Evolutionary conservation across 2,329 filamentous ascomycete species (phyloP), one percentile per base, ranked within the genome.

Genomic region (Sclerotinia nivalis): DNA sequence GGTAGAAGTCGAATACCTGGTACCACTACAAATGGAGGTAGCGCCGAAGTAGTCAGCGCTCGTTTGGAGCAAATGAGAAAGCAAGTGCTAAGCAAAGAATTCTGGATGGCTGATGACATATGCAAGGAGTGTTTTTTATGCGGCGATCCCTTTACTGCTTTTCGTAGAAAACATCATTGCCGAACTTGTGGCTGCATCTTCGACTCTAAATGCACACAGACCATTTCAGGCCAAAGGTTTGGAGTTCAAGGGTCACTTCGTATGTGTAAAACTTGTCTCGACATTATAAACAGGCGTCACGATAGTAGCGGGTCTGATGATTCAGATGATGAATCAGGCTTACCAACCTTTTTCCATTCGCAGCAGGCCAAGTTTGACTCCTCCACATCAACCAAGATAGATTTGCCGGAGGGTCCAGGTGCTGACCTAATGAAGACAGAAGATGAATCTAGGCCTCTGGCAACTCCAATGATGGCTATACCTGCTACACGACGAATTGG

Each of bases 31-130:
- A 85, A 84, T 69, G 86, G 88, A 74, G 85, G 85, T 2, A 85
- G 84, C 7, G 84, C 86, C 2, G 87, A 88, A 71, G 82, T 84
- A 62, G 87, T 89, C 70, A 89, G 83, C 75, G 85, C 87, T 12
- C 85, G 87, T 68, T 81, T 91, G 9, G 88, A 88, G 64, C 90
- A 91, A 74, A 91, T 97, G 84, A 89, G 91, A 72, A 92, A 93
- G 76, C 93, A 95, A 77, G 90, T 99, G 10, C 82, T 98, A 59
- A 97, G 92, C 79, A 96, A 94, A 77, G 94, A 98, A 75, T 98
- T 97, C 76, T 98, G 95, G 96, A 99, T 99, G 96, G 92, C 93
- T 71, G 96, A 99, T 78, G 96, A 98, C 77, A 97, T 96, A 72
- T 96, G 95, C 71, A 98, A 97, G 78, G 95, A 97, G 76, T 99